A percentile compares a stretch with the other conserved stretches of the same genome.
These are phyloP conservation scores for Scenedesmus sp. DNA, from an alignment of 163 green algal species.

Conservation along the genomic window DNA sequence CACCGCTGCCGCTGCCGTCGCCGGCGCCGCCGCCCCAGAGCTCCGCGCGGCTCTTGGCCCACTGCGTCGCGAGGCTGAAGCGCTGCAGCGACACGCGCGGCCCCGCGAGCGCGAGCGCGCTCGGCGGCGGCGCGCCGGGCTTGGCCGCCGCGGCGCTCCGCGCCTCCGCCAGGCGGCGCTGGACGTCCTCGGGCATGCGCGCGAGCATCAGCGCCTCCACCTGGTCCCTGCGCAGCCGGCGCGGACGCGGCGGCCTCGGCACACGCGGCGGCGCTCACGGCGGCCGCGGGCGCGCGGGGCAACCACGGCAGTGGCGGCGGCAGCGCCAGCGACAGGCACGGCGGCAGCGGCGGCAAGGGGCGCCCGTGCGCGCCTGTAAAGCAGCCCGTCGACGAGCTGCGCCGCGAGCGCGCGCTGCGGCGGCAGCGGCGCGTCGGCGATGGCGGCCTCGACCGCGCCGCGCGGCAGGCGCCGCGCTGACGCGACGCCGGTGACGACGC, in stretches of 20 bases:
- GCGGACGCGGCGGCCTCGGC: no score
- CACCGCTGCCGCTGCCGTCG: no score
- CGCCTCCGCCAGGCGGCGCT: background rate
- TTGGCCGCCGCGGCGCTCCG: background rate
- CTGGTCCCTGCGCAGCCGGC: constrained; percentile 39
- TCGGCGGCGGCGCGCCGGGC: background rate
- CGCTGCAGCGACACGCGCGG: constrained; percentile 17
- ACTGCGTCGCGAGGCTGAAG: no score
- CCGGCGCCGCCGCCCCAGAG: no score
- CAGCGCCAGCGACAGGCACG: background rate
- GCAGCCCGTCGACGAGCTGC: constrained; percentile 60
- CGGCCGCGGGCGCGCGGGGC: no score
- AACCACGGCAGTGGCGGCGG: no score
- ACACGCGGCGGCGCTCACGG: no score
- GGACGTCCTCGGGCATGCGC: background rate
- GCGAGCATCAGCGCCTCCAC: constrained; percentile 20
- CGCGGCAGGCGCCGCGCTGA: constrained; percentile 36
- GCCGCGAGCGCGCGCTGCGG: constrained; percentile 28
- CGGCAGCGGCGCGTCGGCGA: constrained; percentile 53
- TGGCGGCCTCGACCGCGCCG: constrained; percentile 42
- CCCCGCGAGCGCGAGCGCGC: background rate
- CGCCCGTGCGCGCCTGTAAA: constrained; percentile 52
- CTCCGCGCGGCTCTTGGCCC: no score
- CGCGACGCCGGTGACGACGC: constrained; percentile 58
- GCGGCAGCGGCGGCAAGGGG: background rate